phyloP scores from a whole-genome alignment of 257 asterid genomes.

The Rauvolfia tetraphylla region DNA sequence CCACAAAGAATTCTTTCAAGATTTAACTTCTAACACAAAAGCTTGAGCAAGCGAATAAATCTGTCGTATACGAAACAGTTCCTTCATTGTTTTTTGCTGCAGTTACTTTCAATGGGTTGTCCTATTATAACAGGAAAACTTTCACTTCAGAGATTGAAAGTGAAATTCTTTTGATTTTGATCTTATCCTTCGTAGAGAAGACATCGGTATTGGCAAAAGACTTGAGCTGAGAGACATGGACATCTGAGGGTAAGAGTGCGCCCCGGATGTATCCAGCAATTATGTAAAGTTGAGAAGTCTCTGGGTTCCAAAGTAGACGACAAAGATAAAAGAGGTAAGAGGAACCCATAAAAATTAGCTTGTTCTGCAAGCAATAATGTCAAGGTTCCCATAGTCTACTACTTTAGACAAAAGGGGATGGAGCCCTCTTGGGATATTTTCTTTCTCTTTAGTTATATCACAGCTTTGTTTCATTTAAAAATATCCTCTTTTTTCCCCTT shows the following conservation, averaged over 20 bases:
- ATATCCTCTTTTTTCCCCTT: neutral
- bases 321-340: neutral
- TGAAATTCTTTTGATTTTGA: neutral
- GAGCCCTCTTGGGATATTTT: neutral
- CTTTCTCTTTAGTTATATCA: neutral
- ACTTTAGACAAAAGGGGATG: neutral
- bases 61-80: no score
- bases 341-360: neutral
- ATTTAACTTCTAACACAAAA: no score
- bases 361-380: neutral
- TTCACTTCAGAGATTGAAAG: neutral
- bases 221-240: no score
- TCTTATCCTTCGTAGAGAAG: neutral
- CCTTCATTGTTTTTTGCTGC: no score
- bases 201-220: no score
- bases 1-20: no score
- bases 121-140: no score
- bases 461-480: neutral
- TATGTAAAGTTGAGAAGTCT: neutral
- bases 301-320: constrained; percentile 6
- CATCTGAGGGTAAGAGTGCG: neutral
- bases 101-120: no score
- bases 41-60: no score
- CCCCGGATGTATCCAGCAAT: neutral
- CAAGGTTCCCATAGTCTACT: neutral